Conservation (phyloP, 2,329 filamentous ascomycete species). For the Talaromyces islandicus region DNA sequence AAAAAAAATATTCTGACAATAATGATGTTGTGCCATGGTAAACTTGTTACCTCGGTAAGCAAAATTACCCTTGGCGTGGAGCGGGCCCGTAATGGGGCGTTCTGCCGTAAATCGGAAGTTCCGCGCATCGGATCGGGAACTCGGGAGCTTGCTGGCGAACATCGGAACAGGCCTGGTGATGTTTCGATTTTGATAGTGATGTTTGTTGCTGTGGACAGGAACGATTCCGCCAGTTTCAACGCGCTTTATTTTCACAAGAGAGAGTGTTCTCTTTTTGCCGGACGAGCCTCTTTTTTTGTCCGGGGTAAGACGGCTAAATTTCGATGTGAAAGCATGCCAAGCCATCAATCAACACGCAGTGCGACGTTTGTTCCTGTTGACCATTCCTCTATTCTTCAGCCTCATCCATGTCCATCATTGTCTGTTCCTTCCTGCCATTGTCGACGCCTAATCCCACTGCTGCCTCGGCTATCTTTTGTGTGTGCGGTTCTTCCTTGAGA, state of each 20-base stretch:
- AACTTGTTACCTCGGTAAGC: conserved; percentile 8
- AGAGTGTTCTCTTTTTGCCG: neutral
- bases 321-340: neutral
- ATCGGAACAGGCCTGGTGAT: conserved; percentile 6
- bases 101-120: conserved; percentile 13
- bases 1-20: neutral
- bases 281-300: neutral
- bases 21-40: neutral
- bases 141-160: conserved; percentile 9
- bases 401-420: conserved; percentile 38
- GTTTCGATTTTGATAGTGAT: neutral
- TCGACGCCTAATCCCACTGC: conserved; percentile 67
- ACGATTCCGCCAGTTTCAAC: neutral
- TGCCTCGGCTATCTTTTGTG: conserved; percentile 78
- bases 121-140: conserved; percentile 2
- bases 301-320: neutral
- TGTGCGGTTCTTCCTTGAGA: conserved; percentile 77
- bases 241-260: neutral
- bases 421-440: conserved; percentile 47
- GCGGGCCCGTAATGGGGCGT: neutral
- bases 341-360: neutral
- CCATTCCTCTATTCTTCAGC: conserved; percentile 9
- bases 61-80: conserved; percentile 8
- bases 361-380: neutral
- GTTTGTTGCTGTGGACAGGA: neutral